Conservation (phyloP, 495 filamentous ascomycete genomes). For the Annulohypoxylon bovei region DNA sequence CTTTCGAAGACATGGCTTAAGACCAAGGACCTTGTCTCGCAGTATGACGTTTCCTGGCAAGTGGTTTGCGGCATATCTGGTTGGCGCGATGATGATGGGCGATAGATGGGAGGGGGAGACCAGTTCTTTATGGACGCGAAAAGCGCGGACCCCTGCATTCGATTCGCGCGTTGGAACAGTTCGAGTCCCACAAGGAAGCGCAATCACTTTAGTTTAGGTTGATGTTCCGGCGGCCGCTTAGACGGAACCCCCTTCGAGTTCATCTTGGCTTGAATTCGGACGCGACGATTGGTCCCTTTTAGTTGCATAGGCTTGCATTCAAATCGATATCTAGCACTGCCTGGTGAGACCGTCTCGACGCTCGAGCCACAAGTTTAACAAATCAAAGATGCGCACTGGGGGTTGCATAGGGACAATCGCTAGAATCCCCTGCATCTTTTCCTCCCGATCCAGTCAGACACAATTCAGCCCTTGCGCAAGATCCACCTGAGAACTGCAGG, state of each 20-base stretch:
- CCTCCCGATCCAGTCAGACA: conserved; percentile 29
- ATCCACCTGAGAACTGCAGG: conserved; percentile 29
- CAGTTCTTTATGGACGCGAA: conserved; percentile 42
- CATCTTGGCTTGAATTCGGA: conserved; percentile 28
- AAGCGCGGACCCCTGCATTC: conserved; percentile 43
- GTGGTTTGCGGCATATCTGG: conserved; percentile 30
- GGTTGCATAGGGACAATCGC: conserved; percentile 36
- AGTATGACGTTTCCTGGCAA: conserved; percentile 17
- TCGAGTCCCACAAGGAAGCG: conserved; percentile 36
- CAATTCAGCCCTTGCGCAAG: conserved; percentile 33
- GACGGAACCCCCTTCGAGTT: conserved; percentile 12
- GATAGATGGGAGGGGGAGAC: conserved; percentile 32
- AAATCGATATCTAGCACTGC: conserved; percentile 10
- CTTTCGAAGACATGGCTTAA: neutral
- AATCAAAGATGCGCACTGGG: conserved; percentile 28
- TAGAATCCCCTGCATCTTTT: conserved; percentile 33
- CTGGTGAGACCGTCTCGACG: conserved; percentile 36
- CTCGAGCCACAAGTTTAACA: conserved; percentile 10
- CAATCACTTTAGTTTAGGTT: conserved; percentile 6
- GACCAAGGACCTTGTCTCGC: conserved; percentile 19
- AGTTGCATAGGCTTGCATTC: conserved; percentile 24
- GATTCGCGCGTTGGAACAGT: conserved; percentile 36
- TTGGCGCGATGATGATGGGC: conserved; percentile 18
- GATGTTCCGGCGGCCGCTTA: conserved; percentile 10
- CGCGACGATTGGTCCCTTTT: conserved; percentile 35